Percentiles rank a stretch among this genome's conserved stretches.
phyloP scores from a whole-genome alignment of 768 basidiomycete genomes.

The Phylloporus arenicola region DNA sequence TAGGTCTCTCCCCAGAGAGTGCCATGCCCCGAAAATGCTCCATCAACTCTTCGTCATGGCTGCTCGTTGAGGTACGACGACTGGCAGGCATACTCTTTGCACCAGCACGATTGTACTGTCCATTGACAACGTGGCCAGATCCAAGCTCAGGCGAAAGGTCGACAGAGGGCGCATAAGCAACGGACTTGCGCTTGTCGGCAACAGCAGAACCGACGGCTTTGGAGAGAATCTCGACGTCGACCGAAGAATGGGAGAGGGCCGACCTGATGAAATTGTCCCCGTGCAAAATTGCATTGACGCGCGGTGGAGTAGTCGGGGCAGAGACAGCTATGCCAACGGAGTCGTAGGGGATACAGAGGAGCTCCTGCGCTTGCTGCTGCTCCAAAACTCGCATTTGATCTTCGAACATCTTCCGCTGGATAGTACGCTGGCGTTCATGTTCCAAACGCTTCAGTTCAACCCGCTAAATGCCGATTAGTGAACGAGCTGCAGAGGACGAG shows the following conservation, averaged over 20 bases:
- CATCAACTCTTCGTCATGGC: conserved; percentile 78
- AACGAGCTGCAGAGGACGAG: not conserved
- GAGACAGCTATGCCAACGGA: conserved; percentile 70
- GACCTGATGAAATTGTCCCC: conserved; percentile 46
- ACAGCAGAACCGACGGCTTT: conserved; percentile 63
- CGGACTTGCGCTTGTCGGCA: conserved; percentile 79
- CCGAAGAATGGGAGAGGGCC: conserved; percentile 43
- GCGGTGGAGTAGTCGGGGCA: conserved; percentile 83
- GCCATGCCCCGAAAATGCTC: conserved; percentile 69
- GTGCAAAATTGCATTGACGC: conserved; percentile 65
- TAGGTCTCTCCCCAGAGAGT: conserved; percentile 58
- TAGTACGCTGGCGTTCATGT: conserved; percentile 81
- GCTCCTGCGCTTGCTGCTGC: conserved; percentile 83
- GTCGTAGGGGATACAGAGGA: conserved; percentile 71
- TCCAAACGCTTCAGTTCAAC: conserved; percentile 82
- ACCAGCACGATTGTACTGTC: conserved; percentile 64
- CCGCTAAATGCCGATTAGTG: conserved; percentile 44
- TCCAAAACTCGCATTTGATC: conserved; percentile 95
- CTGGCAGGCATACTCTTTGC: conserved; percentile 93
- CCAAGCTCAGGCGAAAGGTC: conserved; percentile 67
- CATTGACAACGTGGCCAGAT: conserved; percentile 38
- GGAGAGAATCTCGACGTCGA: conserved; percentile 60
- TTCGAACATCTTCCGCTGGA: conserved; percentile 90
- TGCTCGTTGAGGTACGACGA: conserved; percentile 82
- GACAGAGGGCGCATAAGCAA: conserved; percentile 76